Percentiles rank a stretch among this genome's conserved stretches.
phyloP scores from a whole-genome alignment of 495 filamentous ascomycete species.

The Usnea hakonensis region DNA sequence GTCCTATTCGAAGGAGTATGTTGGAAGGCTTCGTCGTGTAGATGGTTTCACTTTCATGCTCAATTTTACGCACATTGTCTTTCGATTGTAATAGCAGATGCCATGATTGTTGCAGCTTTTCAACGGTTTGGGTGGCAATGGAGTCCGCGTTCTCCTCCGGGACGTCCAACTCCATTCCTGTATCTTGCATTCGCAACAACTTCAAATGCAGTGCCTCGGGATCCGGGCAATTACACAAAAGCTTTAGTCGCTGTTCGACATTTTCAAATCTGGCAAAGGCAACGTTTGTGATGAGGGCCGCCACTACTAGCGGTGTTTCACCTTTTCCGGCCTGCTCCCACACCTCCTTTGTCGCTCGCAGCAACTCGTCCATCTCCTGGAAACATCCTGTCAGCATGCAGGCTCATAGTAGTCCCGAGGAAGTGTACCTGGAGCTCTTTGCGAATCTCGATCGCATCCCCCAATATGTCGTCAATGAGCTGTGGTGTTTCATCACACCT shows the following conservation, averaged over 20 bases:
- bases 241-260: conserved; percentile 15
- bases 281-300: conserved; percentile 19
- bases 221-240: conserved; percentile 14
- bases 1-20: conserved; percentile 9
- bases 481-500: background rate
- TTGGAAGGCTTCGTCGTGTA: background rate
- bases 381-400: background rate
- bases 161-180: background rate
- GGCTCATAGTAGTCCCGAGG: background rate
- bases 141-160: background rate
- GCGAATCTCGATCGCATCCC: conserved; percentile 19
- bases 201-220: conserved; percentile 11
- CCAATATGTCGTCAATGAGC: conserved; percentile 19
- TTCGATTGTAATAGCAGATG: conserved; percentile 4
- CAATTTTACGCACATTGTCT: background rate
- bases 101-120: conserved; percentile 11
- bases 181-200: background rate
- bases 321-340: conserved; percentile 24
- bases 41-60: background rate
- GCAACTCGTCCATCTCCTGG: conserved; percentile 19
- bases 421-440: conserved; percentile 19
- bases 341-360: background rate
- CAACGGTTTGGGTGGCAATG: background rate
- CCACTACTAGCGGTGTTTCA: conserved; percentile 13
- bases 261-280: conserved; percentile 19